phyloP scores from a whole-genome alignment of 2,329 filamentous ascomycete species.

The Colletotrichum sublineola region DNA sequence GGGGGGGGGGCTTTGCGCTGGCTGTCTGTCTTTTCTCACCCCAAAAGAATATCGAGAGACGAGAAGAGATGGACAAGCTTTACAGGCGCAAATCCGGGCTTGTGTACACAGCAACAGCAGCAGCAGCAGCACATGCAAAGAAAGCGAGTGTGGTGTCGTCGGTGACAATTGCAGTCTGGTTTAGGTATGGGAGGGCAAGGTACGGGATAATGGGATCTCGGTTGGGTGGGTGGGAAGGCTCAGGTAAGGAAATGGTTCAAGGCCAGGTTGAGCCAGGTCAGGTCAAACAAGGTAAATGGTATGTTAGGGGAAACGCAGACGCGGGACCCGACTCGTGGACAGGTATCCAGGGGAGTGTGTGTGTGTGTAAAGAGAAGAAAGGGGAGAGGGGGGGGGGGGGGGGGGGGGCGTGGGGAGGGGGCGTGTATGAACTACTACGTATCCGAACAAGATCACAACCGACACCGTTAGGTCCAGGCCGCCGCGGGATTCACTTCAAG shows the following conservation, averaged over 20 bases:
- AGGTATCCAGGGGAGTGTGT: conserved; percentile 20
- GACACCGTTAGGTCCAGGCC: background rate
- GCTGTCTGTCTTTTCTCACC: background rate
- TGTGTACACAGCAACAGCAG: conserved; percentile 5
- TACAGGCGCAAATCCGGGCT: conserved; percentile 13
- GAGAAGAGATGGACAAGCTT: conserved; percentile 1
- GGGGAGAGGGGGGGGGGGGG: conserved; percentile 13
- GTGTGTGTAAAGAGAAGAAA: conserved; percentile 1
- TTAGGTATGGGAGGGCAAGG: conserved; percentile 21
- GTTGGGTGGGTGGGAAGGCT: conserved; percentile 18
- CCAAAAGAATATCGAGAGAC: background rate
- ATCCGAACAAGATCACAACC: background rate
- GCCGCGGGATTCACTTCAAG: background rate
- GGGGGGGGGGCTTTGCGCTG: conserved; percentile 12
- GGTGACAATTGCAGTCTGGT: conserved; percentile 14
- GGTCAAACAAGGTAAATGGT: conserved; percentile 21
- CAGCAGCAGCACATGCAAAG: conserved; percentile 18
- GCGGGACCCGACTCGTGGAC: conserved; percentile 29
- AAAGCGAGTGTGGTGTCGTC: conserved; percentile 18
- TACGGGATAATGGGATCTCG: conserved; percentile 9
- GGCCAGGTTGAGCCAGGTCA: background rate
- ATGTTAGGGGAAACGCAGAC: conserved; percentile 35
- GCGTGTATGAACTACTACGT: background rate
- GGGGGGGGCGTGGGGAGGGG: conserved; percentile 16
- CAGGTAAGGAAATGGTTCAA: conserved; percentile 26